Evolutionary conservation across 2,329 filamentous ascomycete species (phyloP).

Genomic region (Septoria linicola): DNA sequence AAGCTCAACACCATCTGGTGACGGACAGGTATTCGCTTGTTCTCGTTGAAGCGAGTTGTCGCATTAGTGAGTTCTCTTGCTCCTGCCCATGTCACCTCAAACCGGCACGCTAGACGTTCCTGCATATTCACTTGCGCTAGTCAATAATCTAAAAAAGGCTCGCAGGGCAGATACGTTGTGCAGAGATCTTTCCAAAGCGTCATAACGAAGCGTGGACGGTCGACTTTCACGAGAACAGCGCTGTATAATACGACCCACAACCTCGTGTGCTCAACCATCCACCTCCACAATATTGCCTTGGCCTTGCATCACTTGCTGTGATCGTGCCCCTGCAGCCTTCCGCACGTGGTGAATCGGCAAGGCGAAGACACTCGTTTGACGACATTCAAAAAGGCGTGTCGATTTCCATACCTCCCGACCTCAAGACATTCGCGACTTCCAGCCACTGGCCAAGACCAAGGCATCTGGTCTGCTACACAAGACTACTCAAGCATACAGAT

Average conservation of each 20-base stretch:
- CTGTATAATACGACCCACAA: conserved; percentile 1
- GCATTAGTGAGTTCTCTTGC: too few species aligned
- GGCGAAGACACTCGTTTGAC: conserved; percentile 15
- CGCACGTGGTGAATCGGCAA: conserved; percentile 14
- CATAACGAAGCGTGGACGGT: background rate
- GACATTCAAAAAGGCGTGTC: conserved; percentile 13
- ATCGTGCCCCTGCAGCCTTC: conserved; percentile 3
- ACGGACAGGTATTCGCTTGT: too few species aligned
- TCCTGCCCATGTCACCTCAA: background rate
- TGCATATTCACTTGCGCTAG: conserved; percentile 13
- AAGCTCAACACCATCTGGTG: too few species aligned
- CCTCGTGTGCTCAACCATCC: background rate
- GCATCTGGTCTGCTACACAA: background rate
- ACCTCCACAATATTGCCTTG: background rate
- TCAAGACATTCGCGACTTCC: conserved; percentile 10
- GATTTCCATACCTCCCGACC: conserved; percentile 15
- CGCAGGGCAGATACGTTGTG: conserved; percentile 1
- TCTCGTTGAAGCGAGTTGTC: too few species aligned
- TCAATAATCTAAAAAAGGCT: conserved; percentile 5
- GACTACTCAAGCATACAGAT: conserved; percentile 8
- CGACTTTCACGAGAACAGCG: background rate
- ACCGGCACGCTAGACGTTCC: conserved; percentile 8
- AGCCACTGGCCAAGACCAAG: conserved; percentile 6
- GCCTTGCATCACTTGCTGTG: background rate
- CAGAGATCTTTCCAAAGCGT: background rate